Percentiles rank a stretch among this genome's conserved stretches.
Conservation (phyloP, 805 yeast species). For the Tetrapisispora arboricola region DNA sequence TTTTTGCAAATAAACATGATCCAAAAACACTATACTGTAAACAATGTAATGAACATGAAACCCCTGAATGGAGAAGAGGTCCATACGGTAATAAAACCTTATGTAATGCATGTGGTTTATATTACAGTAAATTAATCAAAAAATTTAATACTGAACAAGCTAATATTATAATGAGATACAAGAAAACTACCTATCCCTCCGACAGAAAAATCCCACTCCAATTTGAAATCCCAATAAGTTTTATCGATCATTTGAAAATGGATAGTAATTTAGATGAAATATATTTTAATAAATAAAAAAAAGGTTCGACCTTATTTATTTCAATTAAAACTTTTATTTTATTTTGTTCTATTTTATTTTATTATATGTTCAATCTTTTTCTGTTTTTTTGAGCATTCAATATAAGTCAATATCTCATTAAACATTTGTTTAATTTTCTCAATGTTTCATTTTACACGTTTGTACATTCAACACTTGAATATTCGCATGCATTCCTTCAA, state of each 20-base stretch:
- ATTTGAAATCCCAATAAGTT: conserved; percentile 17
- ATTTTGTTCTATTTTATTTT: not conserved
- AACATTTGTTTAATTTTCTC: not conserved
- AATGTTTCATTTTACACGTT: not conserved
- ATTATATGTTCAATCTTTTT: no score
- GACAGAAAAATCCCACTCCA: conserved; percentile 22
- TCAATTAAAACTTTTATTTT: not conserved
- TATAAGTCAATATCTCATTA: no score
- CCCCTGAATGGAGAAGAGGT: conserved; percentile 93
- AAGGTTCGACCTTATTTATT: not conserved
- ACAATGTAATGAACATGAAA: conserved; percentile 64
- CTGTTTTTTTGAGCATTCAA: no score
- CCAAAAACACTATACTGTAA: conserved; percentile 31
- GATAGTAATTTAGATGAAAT: conserved; percentile 6
- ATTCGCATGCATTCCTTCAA: not conserved
- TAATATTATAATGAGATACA: conserved; percentile 20
- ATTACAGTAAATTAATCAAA: conserved; percentile 49
- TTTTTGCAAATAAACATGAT: not conserved
- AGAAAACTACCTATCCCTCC: conserved; percentile 9
- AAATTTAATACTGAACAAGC: conserved; percentile 20
- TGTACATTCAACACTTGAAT: no score
- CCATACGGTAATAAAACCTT: conserved; percentile 74
- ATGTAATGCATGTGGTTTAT: conserved; percentile 89
- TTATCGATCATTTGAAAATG: conserved; percentile 10
- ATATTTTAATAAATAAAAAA: conserved; percentile 1